phyloP scores from a whole-genome alignment of 2,329 filamentous ascomycete genomes.

The Penicillium sumatraense region DNA sequence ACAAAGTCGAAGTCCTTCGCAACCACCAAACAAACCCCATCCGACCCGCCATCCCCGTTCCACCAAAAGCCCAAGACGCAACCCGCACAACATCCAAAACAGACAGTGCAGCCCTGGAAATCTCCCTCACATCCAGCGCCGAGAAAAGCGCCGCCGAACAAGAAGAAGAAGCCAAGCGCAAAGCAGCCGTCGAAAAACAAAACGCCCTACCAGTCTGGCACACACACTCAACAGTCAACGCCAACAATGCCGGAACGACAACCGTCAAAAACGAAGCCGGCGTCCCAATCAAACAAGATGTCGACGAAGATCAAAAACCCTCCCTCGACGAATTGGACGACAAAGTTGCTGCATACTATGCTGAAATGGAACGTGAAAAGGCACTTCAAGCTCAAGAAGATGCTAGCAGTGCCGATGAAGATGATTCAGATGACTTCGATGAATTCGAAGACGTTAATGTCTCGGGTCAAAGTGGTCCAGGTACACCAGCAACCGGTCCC shows the following conservation, averaged over 20 bases:
- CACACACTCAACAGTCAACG: constrained; percentile 54
- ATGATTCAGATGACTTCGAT: constrained; percentile 46
- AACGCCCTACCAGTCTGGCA: constrained; percentile 59
- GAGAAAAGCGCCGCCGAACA: constrained; percentile 56
- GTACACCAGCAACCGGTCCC: constrained; percentile 35
- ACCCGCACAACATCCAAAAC: constrained; percentile 50
- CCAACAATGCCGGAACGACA: constrained; percentile 27
- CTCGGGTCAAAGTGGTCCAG: constrained; percentile 41
- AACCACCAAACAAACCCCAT: constrained; percentile 49
- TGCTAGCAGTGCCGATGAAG: constrained; percentile 45
- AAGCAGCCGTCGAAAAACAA: constrained; percentile 54
- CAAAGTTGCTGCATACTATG: constrained; percentile 53
- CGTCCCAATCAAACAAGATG: constrained; percentile 41
- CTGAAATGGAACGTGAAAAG: constrained; percentile 50
- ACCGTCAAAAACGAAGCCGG: constrained; percentile 38
- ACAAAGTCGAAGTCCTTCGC: constrained; percentile 51
- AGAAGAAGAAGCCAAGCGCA: constrained; percentile 52
- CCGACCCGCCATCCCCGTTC: constrained; percentile 46
- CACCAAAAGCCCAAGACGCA: constrained; percentile 43
- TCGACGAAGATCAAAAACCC: constrained; percentile 49
- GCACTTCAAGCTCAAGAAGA: constrained; percentile 48
- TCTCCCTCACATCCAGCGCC: constrained; percentile 54
- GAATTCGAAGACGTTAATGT: constrained; percentile 52
- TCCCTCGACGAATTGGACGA: constrained; percentile 49
- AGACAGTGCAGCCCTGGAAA: constrained; percentile 50